Conservation (phyloP, 1,284 basidiomycete genomes). For the Tilletia caries region DNA sequence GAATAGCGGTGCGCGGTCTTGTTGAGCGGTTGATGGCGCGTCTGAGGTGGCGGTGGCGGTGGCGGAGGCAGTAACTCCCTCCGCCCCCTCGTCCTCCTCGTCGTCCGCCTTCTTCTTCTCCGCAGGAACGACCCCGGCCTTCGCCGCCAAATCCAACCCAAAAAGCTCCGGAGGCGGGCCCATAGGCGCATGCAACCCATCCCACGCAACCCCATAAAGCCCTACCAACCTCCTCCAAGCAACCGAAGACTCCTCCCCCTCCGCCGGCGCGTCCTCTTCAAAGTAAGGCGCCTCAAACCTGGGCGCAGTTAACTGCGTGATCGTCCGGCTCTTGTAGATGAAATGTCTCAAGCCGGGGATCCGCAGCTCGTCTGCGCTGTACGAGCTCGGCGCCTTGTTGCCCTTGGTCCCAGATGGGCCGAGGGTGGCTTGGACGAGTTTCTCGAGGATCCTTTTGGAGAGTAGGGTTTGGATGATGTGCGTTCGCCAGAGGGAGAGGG, state of each 20-base stretch:
- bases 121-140: background rate
- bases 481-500: constrained; percentile 23
- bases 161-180: background rate
- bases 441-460: constrained; percentile 23
- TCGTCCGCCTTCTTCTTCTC: background rate
- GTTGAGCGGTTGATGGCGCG: constrained; percentile 66
- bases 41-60: background rate
- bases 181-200: constrained; percentile 59
- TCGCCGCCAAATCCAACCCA: constrained; percentile 48
- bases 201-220: constrained; percentile 3
- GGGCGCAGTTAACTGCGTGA: constrained; percentile 74
- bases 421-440: constrained; percentile 14
- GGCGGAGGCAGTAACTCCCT: background rate
- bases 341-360: constrained; percentile 89
- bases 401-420: background rate
- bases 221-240: constrained; percentile 1
- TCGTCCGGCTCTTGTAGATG: constrained; percentile 77
- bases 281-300: constrained; percentile 19
- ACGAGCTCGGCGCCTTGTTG: constrained; percentile 16
- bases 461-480: constrained; percentile 13
- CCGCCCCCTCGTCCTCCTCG: background rate
- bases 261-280: background rate
- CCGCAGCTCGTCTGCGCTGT: constrained; percentile 62
- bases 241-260: background rate
- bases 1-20: constrained; percentile 72